Base-by-base conservation (phyloP, 2,329 filamentous ascomycete species). In the Fusarium floridanum region DNA sequence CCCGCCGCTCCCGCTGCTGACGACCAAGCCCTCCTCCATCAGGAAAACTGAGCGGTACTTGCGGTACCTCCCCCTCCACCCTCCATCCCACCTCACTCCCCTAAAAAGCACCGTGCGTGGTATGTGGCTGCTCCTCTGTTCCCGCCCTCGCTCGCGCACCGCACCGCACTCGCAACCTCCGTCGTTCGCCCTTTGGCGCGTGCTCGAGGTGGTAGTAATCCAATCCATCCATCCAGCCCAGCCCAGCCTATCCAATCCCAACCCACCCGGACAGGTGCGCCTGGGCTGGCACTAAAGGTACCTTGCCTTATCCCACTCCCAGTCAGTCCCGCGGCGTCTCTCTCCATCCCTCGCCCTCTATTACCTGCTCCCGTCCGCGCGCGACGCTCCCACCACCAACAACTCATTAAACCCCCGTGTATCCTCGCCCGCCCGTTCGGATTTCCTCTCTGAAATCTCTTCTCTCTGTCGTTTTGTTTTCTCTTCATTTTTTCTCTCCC, bases 331-430 rank as follows among this genome's bases (percentile, higher is more conserved):
- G 55, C 62, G 59, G 53, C n/a, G 71, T 75, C 68, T 66, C 39
- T 67, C 64, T 73, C 71, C 32, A 34, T 34, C 32, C 32, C 32
- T 75, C 65, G 70, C 68, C 73, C 64, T 64, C 66, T 61, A 68
- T 66, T 68, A 67, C 61, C 66, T 56, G 17, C 60, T 50, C 76
- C 66, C 69, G 66, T 72, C 73, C 67, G 70, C 67, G 67, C 67
- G 70, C 72, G 74, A 78, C 74, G 75, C 71, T 76, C 76, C 77
- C 76, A 74, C 48, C 77, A 77, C 70, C 66, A 68, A 70, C 72
- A 73, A 72, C 73, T 80, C 80, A 82, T 82, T 81, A 82, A 81
- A 81, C 80, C 79, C 79, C 78, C 74, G 76, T 77, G 70, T 76
- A 77, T 79, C 80, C 76, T 77, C 75, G 56, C 66, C 64, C 72